A percentile compares a stretch with the other conserved stretches of the same genome.
These are phyloP conservation scores for Boletus sp. DNA, from an alignment of 768 basidiomycete species.

Conservation along the genomic window DNA sequence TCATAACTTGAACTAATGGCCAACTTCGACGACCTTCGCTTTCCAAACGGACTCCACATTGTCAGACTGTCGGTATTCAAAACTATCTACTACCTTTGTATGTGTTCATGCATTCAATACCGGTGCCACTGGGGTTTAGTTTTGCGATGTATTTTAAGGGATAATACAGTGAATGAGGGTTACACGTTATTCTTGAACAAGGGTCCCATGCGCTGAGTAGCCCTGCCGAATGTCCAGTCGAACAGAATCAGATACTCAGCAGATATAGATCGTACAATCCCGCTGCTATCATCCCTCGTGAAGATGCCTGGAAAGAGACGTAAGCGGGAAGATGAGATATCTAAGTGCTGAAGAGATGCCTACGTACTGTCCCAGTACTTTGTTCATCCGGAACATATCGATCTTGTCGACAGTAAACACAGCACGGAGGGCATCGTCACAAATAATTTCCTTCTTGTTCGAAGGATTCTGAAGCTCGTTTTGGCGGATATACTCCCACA, in stretches of 20 bases:
- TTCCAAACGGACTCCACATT: background rate
- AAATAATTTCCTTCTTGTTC: constrained; percentile 83
- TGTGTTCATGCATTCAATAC: background rate
- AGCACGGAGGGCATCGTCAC: constrained; percentile 68
- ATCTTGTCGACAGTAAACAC: constrained; percentile 82
- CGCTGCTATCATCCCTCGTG: constrained; percentile 24
- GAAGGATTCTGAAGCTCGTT: constrained; percentile 81
- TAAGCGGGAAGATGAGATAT: background rate
- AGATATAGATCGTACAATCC: constrained; percentile 2
- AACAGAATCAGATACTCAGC: constrained; percentile 3
- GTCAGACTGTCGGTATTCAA: background rate
- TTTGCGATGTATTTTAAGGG: constrained; percentile 7
- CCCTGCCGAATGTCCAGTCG: background rate
- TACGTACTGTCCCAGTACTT: constrained; percentile 73
- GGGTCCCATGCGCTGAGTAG: background rate
- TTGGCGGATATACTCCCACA: constrained; percentile 87
- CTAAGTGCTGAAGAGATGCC: background rate
- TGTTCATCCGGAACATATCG: constrained; percentile 96
- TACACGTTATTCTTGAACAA: constrained; percentile 11
- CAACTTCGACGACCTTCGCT: background rate
- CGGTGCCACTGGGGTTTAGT: background rate
- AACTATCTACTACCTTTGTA: background rate
- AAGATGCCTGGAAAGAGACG: constrained; percentile 25
- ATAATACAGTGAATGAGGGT: constrained; percentile 8
- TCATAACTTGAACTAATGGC: constrained; percentile 62